Conservation (phyloP, 495 filamentous ascomycete genomes). For the Amniculicola lignicola region DNA sequence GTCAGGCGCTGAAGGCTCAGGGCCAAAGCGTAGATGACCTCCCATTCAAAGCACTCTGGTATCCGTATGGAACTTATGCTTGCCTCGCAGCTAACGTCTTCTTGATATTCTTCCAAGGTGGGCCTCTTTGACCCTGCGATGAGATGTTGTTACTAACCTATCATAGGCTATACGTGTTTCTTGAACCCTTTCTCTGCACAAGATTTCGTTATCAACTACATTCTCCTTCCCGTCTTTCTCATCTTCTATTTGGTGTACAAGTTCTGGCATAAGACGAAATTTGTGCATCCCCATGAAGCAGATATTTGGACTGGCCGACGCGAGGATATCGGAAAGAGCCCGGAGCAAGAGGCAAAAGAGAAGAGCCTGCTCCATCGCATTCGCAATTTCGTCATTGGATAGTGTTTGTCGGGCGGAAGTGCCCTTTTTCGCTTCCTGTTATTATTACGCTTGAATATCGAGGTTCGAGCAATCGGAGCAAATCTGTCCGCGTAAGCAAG, state of each 20-base stretch:
- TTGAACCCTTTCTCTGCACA: constrained; percentile 56
- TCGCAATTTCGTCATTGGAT: constrained; percentile 10
- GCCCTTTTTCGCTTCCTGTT: background rate
- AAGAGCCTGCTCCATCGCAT: background rate
- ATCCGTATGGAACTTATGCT: constrained; percentile 63
- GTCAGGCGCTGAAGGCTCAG: constrained; percentile 55
- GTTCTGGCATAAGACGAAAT: constrained; percentile 54
- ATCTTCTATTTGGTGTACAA: constrained; percentile 60
- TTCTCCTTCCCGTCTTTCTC: constrained; percentile 62
- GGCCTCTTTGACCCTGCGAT: constrained; percentile 47
- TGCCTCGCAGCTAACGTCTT: constrained; percentile 59
- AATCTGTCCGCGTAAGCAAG: too few species aligned
- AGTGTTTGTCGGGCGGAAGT: constrained; percentile 16
- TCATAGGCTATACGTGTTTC: constrained; percentile 48
- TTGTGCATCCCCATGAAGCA: constrained; percentile 53
- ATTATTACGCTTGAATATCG: too few species aligned
- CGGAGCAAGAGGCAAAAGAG: constrained; percentile 20
- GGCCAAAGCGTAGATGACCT: constrained; percentile 47
- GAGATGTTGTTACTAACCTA: background rate
- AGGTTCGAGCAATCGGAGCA: too few species aligned
- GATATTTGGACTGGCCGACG: constrained; percentile 60
- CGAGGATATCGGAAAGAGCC: constrained; percentile 45
- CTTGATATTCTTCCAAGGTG: constrained; percentile 58
- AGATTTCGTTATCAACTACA: constrained; percentile 65
- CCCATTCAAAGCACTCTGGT: constrained; percentile 58